phyloP scores from a whole-genome alignment of 441 rosid species.

The Brassica hybrid region DNA sequence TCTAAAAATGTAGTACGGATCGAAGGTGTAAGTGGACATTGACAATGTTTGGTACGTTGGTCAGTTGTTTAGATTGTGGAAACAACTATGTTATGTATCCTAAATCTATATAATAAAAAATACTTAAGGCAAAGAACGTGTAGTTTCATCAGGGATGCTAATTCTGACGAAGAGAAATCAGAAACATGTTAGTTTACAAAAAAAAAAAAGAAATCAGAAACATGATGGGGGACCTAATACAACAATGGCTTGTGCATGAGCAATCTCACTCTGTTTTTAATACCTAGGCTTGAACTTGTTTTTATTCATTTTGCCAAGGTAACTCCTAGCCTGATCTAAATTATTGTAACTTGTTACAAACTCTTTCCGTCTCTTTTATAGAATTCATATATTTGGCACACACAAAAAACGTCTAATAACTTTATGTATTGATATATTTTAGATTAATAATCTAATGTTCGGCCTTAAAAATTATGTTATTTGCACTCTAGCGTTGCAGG shows the following conservation, averaged over 20 bases:
- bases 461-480: neutral
- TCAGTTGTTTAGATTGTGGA: neutral
- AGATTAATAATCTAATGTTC: neutral
- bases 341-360: neutral
- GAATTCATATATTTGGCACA: neutral
- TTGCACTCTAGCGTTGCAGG: too few species aligned
- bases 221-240: neutral
- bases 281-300: neutral
- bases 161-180: neutral
- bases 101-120: neutral
- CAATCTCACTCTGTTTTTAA: neutral
- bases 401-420: neutral
- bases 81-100: neutral
- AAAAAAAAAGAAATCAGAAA: slow-evolving; percentile 3
- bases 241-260: neutral
- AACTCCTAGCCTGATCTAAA: neutral
- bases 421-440: neutral
- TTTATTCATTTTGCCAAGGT: slow-evolving; percentile 1
- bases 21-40: neutral
- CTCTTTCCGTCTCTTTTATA: neutral
- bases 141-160: neutral
- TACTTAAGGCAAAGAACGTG: neutral
- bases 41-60: neutral
- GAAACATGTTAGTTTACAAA: too few species aligned
- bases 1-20: neutral